Evolutionary conservation across 2,329 filamentous ascomycete genomes (phyloP).

Genomic region (Pezicula carpinea): DNA sequence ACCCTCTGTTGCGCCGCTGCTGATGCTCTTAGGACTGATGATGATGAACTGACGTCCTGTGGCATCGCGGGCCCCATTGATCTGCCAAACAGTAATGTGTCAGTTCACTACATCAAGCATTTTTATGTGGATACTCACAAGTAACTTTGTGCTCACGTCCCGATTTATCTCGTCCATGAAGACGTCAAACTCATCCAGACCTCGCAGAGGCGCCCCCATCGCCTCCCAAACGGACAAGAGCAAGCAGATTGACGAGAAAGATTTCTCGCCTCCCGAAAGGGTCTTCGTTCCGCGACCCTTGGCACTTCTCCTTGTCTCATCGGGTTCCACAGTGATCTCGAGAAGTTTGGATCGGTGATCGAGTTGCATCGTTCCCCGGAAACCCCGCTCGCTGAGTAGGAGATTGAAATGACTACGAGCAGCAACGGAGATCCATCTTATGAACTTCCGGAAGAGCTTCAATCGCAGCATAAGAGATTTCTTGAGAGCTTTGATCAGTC

Average conservation of each 20-base stretch:
- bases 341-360: conserved; percentile 73
- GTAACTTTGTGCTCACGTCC: conserved; percentile 87
- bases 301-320: conserved; percentile 63
- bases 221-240: conserved; percentile 93
- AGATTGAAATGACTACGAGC: conserved; percentile 85
- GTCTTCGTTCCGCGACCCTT: conserved; percentile 83
- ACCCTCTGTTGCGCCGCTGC: conserved; percentile 49
- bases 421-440: conserved; percentile 77
- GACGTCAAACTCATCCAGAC: conserved; percentile 96
- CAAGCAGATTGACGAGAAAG: conserved; percentile 93
- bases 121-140: conserved; percentile 52
- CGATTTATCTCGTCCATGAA: conserved; percentile 99
- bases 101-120: conserved; percentile 3
- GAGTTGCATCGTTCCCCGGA: conserved; percentile 74
- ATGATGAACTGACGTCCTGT: conserved; percentile 93
- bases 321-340: conserved; percentile 70
- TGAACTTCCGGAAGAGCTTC: conserved; percentile 74
- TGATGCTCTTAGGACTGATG: conserved; percentile 87
- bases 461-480: conserved; percentile 64
- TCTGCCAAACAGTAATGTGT: conserved; percentile 41
- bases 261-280: conserved; percentile 93
- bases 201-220: conserved; percentile 92
- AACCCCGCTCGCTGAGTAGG: conserved; percentile 82
- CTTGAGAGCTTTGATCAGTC: conserved; percentile 41
- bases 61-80: conserved; percentile 76